Evolutionary conservation across 75 land plant species (phyloP).

Genomic region (Isoetes taiwanensis): DNA sequence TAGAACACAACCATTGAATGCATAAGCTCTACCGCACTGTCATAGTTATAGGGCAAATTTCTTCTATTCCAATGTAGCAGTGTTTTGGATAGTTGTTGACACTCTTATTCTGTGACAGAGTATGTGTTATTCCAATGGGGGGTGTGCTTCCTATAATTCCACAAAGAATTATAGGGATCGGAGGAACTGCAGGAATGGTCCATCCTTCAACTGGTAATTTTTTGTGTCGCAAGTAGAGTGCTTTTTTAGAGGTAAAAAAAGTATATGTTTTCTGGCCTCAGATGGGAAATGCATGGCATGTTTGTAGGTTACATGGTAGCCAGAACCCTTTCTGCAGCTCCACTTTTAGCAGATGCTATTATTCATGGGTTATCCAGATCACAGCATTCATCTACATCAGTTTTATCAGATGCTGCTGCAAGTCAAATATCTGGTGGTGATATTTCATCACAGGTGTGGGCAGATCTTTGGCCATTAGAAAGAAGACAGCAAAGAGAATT

Average conservation of each 20-base stretch:
- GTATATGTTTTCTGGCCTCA: too few relatives aligned
- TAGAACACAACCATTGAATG: too few relatives aligned
- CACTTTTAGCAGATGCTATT: slow-evolving; percentile 51
- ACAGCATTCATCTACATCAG: neutral
- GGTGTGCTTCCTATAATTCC: slow-evolving; percentile 89
- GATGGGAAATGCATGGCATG: too few relatives aligned
- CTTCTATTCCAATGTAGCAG: too few relatives aligned
- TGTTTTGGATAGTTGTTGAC: neutral
- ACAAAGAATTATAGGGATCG: slow-evolving; percentile 72
- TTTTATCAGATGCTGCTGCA: neutral
- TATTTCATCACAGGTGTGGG: slow-evolving; percentile 74
- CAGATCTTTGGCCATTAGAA: slow-evolving; percentile 83
- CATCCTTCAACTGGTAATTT: slow-evolving; percentile 69
- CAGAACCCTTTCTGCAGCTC: slow-evolving; percentile 69
- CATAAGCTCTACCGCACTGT: too few relatives aligned
- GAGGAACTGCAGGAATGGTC: slow-evolving; percentile 81
- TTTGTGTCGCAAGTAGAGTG: too few relatives aligned
- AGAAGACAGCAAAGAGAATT: slow-evolving; percentile 85
- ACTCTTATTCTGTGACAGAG: too few relatives aligned
- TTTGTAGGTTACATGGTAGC: slow-evolving; percentile 88
- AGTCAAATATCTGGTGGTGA: slow-evolving; percentile 16
- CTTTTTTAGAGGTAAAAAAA: too few relatives aligned
- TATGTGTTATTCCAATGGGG: slow-evolving; percentile 92
- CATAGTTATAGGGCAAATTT: too few relatives aligned
- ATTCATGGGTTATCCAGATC: slow-evolving; percentile 11